Base-by-base conservation (phyloP, 306 rosid species). In the Quercus ilex region DNA sequence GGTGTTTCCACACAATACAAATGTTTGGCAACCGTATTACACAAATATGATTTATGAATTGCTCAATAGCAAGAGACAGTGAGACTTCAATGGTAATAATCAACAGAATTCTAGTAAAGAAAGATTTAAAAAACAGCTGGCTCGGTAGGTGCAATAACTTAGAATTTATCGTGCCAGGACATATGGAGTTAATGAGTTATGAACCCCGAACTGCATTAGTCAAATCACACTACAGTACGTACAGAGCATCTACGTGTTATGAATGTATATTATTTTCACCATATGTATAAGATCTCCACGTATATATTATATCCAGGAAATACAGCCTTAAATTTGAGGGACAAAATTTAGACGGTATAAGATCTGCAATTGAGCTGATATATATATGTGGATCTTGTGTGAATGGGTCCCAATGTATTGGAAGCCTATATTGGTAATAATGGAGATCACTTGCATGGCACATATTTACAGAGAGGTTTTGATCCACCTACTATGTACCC, bases 371-470 rank as follows among this genome's bases (percentile, higher is more conserved):
- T 43, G 77, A 17, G 58, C 51, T 70, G 41, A 38, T 2, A 38
- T 7, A 38, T 38, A 53, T 19, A 9, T 41, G 62, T 74, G 58
- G 35, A 82, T 76, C 33, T 49, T 60, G 74, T 60, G 74, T 43
- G 74, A 4, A 52, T 20, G 87, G 69, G 69, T 3, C 62, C 81
- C 78, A 21, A 19, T 13, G 58, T 70, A 67, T 55, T 70, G 81
- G 74, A 65, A 76, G 74, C 52, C 56, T 67, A 12, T 74, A 58
- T 38, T 33, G 55, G 73, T 70, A 75, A 86, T 83, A 71, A 82
- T 82, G 85, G 80, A 60, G 11, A 74, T 81, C 75, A 71, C 51
- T 87, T 69, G 81, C 41, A 55, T 76, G 80, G 73, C 79, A 35
- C 74, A 78, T 56, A 74, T 53, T 76, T 71, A 51, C 51, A 60